phyloP scores from a whole-genome alignment of 441 rosid genomes.

The Dalechampia spathulata region DNA sequence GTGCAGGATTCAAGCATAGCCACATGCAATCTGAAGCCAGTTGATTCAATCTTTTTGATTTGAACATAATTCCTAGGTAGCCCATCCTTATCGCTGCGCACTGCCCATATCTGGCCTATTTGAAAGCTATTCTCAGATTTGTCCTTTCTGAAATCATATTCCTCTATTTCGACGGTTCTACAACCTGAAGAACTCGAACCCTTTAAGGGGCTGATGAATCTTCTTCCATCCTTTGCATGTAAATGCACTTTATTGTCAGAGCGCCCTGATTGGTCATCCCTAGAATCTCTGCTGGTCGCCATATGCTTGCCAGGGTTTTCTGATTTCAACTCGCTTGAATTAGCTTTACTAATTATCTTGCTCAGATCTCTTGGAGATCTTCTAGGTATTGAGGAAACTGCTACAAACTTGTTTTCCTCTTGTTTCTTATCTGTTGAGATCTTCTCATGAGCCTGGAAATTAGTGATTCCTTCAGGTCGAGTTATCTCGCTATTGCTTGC shows the following conservation, averaged over 20 bases:
- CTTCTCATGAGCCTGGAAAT: conserved; percentile 12
- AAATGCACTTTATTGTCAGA: conserved; percentile 14
- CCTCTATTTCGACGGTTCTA: conserved; percentile 40
- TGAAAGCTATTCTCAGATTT: conserved; percentile 42
- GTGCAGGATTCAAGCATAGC: conserved; percentile 36
- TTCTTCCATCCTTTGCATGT: conserved; percentile 2
- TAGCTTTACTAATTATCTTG: conserved; percentile 18
- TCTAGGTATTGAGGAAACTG: conserved; percentile 20
- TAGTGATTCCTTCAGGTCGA: conserved; percentile 10
- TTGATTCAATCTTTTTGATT: conserved; percentile 29
- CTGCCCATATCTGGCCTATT: conserved; percentile 60
- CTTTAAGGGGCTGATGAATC: conserved; percentile 1
- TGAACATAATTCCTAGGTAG: conserved; percentile 63
- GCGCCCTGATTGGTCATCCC: conserved; percentile 15
- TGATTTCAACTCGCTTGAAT: conserved; percentile 9
- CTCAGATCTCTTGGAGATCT: conserved; percentile 38
- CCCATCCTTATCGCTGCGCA: conserved; percentile 56
- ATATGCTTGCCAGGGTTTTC: conserved; percentile 11
- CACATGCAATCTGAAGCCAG: conserved; percentile 36
- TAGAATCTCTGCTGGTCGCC: conserved; percentile 21
- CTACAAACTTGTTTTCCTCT: conserved; percentile 17
- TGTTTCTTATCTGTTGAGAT: conserved; percentile 15
- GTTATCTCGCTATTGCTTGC: neutral
- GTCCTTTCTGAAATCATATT: conserved; percentile 41
- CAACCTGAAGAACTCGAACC: conserved; percentile 18